Base-by-base conservation (phyloP, 192 early-diverging fungal genomes). In the Funneliformis mosseae region DNA sequence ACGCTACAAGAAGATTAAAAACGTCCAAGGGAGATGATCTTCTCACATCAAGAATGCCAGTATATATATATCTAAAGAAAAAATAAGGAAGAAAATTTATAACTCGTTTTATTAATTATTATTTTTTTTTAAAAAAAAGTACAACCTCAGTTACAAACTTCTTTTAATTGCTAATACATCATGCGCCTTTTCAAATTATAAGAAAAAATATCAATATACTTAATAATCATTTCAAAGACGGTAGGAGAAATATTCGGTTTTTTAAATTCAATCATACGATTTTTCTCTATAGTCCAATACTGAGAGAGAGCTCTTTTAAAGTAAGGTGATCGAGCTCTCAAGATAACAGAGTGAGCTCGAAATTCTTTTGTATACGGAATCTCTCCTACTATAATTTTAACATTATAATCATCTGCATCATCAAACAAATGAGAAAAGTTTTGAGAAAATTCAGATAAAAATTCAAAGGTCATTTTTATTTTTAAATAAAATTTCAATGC, bases 51-150 rank as follows among this genome's bases (percentile, higher is more conserved):
- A 76, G 39, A 63, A 46, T 21, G 16, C 75, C 75, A 39, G 41
- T 62, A 62, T 76, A 76, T 11, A 76, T 76, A 23, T 76, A 76
- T 39, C 75, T 76, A 62, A 42, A 14, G 10, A 14, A 27, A 48
- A 62, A 21, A 42, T 25, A 50, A 8, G n/a, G 50, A 33, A 33
- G 33, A 33, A 33, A 33, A 67, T 67, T 11, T 25, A 23, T 67
- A n/a, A n/a, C n/a, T n/a, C n/a, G n/a, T n/a, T n/a, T n/a, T n/a
- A n/a, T n/a, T n/a, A n/a, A n/a, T n/a, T n/a, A n/a, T n/a, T n/a
- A n/a, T n/a, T n/a, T n/a, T n/a, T n/a, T n/a, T n/a, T n/a, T n/a
- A n/a, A n/a, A n/a, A n/a, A n/a, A n/a, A n/a, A n/a, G n/a, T n/a
- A n/a, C n/a, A n/a, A n/a, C n/a, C n/a, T n/a, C n/a, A n/a, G n/a